These are phyloP conservation scores for Vanrija pseudolonga DNA, from an alignment of 1,284 basidiomycete genomes.

Conservation along the genomic window DNA sequence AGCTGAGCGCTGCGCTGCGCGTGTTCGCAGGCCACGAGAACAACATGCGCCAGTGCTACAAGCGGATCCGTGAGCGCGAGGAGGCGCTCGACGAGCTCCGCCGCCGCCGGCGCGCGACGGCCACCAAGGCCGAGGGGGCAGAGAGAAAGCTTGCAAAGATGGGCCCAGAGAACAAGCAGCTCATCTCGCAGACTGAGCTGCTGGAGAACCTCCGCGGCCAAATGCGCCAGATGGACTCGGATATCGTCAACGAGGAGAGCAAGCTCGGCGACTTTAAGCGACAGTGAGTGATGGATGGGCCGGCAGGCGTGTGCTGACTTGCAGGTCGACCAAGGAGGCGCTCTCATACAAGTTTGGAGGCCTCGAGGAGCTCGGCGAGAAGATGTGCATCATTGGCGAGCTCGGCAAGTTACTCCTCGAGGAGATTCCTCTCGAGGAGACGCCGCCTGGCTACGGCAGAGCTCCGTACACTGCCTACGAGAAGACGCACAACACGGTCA, in stretches of 20 bases:
- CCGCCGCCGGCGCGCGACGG: slow-evolving; percentile 63
- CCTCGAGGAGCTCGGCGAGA: slow-evolving; percentile 78
- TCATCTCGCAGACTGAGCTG: slow-evolving; percentile 68
- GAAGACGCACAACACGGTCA: slow-evolving; percentile 60
- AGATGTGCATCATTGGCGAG: slow-evolving; percentile 78
- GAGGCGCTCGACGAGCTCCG: slow-evolving; percentile 76
- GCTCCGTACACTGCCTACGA: slow-evolving; percentile 62
- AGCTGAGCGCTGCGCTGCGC: slow-evolving; percentile 66
- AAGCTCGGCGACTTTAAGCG: slow-evolving; percentile 82
- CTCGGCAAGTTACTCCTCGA: slow-evolving; percentile 73
- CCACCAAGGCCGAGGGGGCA: slow-evolving; percentile 73
- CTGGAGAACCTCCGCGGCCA: slow-evolving; percentile 72
- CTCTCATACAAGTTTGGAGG: slow-evolving; percentile 86
- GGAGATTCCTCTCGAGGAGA: slow-evolving; percentile 75
- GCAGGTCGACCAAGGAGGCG: slow-evolving; percentile 56
- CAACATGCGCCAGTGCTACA: slow-evolving; percentile 60
- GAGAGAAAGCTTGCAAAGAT: slow-evolving; percentile 88
- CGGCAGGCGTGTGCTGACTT: not conserved
- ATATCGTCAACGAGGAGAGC: slow-evolving; percentile 80
- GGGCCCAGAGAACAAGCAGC: slow-evolving; percentile 84
- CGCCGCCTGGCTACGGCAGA: slow-evolving; percentile 74
- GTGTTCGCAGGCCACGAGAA: slow-evolving; percentile 72
- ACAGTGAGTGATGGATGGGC: slow-evolving; percentile 27
- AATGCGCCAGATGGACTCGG: slow-evolving; percentile 72
- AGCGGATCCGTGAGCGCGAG: slow-evolving; percentile 69